These are phyloP conservation scores for Aquanectria penicillioides DNA, from an alignment of 2,329 filamentous ascomycete genomes.

Conservation along the genomic window DNA sequence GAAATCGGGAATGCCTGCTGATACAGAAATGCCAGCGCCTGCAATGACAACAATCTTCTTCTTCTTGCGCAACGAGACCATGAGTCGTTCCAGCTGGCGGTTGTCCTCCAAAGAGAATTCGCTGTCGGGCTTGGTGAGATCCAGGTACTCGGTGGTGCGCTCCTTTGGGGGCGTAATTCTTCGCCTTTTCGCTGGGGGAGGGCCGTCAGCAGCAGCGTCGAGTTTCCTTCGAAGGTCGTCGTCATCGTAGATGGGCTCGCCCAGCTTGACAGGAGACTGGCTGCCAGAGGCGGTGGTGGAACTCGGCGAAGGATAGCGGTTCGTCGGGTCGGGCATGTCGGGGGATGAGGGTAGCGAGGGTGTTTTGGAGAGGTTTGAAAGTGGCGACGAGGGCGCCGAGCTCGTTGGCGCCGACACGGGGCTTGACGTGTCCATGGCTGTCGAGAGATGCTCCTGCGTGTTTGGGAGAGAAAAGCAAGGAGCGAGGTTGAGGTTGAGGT, in stretches of 20 bases:
- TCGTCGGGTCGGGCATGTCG: conserved; percentile 50
- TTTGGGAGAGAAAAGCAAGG: conserved; percentile 24
- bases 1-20: conserved; percentile 96
- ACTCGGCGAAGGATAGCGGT: conserved; percentile 63
- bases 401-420: conserved; percentile 46
- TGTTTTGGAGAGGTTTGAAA: conserved; percentile 64
- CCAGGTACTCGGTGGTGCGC: conserved; percentile 83
- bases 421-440: conserved; percentile 42
- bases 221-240: conserved; percentile 43
- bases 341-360: conserved; percentile 62
- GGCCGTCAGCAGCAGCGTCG: conserved; percentile 58
- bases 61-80: conserved; percentile 83
- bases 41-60: conserved; percentile 98
- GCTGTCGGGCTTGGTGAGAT: conserved; percentile 68
- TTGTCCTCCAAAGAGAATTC: conserved; percentile 57
- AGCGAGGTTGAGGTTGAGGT: conserved; percentile 19
- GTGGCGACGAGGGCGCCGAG: conserved; percentile 61
- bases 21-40: conserved; percentile 95
- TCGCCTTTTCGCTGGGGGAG: conserved; percentile 79
- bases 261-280: conserved; percentile 61
- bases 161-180: conserved; percentile 69
- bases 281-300: conserved; percentile 59
- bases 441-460: conserved; percentile 8
- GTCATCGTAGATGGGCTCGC: conserved; percentile 49
- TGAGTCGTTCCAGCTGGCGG: conserved; percentile 73